These are phyloP conservation scores for Pseudogymnoascus pannorum DNA, from an alignment of 2,329 filamentous ascomycete species.

Conservation along the genomic window DNA sequence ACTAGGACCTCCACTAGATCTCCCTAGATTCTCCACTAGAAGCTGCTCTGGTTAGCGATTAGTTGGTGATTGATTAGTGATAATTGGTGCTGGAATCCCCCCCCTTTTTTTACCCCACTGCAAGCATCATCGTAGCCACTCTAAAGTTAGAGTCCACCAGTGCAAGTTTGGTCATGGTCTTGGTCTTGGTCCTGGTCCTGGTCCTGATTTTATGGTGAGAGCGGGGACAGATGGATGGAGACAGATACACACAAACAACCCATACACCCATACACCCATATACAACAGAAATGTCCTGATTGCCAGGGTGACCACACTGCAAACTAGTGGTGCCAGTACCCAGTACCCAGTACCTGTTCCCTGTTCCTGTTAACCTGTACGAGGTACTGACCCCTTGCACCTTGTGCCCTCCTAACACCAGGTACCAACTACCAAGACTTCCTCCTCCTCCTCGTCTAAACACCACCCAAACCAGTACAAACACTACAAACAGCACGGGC, in stretches of 20 bases:
- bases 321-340: not conserved
- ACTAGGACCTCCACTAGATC: not conserved
- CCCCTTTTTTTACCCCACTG: too few species aligned
- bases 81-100: not conserved
- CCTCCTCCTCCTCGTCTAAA: not conserved
- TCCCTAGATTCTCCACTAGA: not conserved
- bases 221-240: not conserved
- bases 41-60: not conserved
- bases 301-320: not conserved
- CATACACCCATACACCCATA: too few species aligned
- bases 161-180: not conserved
- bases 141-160: not conserved
- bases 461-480: too few species aligned
- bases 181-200: too few species aligned
- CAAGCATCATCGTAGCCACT: not conserved
- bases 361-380: not conserved
- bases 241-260: not conserved
- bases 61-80: not conserved
- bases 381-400: not conserved
- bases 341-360: not conserved
- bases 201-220: too few species aligned
- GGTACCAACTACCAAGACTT: not conserved
- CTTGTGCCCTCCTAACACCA: not conserved
- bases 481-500: not conserved
- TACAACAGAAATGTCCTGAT: not conserved